Evolutionary conservation across 2,329 filamentous ascomycete species (phyloP), one percentile per base, ranked within the genome.

Genomic region (Aspergillus terreus): DNA sequence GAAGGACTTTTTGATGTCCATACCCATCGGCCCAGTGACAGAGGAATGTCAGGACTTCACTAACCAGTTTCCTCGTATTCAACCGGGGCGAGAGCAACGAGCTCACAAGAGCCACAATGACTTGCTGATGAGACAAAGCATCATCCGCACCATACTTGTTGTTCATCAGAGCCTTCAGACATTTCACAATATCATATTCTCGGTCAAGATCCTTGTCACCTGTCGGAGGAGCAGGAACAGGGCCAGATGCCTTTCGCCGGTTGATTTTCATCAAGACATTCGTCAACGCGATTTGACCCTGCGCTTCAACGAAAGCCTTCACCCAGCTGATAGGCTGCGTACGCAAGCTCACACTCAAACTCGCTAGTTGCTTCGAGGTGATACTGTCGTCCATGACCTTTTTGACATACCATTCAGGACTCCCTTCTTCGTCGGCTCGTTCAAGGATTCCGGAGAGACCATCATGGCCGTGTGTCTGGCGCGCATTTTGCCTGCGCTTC

Each of bases 291-390:
- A 99, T 88, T 74, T 96, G 92, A 58, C 94, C 94, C 74, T 99
- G 94, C 46, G 92, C 94, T 74, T 99, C 94, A 59, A 97, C 90
- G 71, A 97, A 99, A 38, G 88, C 84, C 74, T 89, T 92, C 49
- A 99, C 94, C 94, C 94, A 99, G 63, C 87, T 92, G 63, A 99
- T 97, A 52, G 95, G 94, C 70, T 99, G 94, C 36, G 94, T 97
- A 65, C 94, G 81, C 63, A 99, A 73, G 70, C 92, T 96, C 75
- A 99, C 95, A 67, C 94, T 90, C 67, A 99, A 76, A 76, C 90
- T 96, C 57, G 90, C 90, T 57, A 99, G 80, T 55, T 95, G 89
- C 76, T 97, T 96, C 58, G 87, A 82, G 49, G 92, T 90, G 59
- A 97, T 90, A 56, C 84, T 89, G 71, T 96, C 95, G 70, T 97